Evolutionary conservation across 1,284 basidiomycete genomes (phyloP).

Genomic region (Leccinum fallax): DNA sequence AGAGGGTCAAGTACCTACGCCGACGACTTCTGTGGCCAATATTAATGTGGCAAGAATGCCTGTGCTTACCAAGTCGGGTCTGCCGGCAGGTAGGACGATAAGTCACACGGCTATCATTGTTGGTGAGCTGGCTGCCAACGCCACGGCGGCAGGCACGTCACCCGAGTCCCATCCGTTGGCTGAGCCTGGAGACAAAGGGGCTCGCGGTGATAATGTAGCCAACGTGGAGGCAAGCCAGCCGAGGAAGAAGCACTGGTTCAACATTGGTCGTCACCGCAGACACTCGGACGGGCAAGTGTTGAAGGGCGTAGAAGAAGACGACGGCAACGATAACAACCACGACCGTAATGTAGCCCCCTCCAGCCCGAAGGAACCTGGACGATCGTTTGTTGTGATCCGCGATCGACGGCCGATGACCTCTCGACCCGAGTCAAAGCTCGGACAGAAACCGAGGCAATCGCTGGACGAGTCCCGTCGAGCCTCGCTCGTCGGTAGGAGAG

Average conservation of each 20-base stretch:
- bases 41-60: conserved; percentile 47
- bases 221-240: conserved; percentile 45
- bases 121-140: conserved; percentile 28
- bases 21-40: conserved; percentile 54
- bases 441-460: conserved; percentile 32
- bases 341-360: conserved; percentile 26
- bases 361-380: conserved; percentile 32
- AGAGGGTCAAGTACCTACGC: conserved; percentile 49
- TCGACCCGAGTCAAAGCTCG: conserved; percentile 30
- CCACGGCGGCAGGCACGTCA: conserved; percentile 10
- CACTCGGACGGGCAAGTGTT: conserved; percentile 55
- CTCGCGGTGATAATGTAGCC: conserved; percentile 19
- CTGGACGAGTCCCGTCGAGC: conserved; percentile 32
- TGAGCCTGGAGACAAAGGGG: conserved; percentile 17
- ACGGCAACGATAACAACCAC: conserved; percentile 29
- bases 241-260: conserved; percentile 70
- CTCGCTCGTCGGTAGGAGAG: conserved; percentile 41
- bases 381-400: conserved; percentile 73
- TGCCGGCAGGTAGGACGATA: conserved; percentile 72
- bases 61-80: conserved; percentile 39
- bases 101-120: conserved; percentile 77
- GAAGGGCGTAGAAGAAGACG: conserved; percentile 35
- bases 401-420: conserved; percentile 47
- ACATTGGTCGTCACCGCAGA: conserved; percentile 58
- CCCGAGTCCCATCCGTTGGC: conserved; percentile 25